Percentiles rank a stretch among this genome's conserved stretches.
phyloP scores from a whole-genome alignment of 306 rosid genomes.

The Dicorynia guianensis region DNA sequence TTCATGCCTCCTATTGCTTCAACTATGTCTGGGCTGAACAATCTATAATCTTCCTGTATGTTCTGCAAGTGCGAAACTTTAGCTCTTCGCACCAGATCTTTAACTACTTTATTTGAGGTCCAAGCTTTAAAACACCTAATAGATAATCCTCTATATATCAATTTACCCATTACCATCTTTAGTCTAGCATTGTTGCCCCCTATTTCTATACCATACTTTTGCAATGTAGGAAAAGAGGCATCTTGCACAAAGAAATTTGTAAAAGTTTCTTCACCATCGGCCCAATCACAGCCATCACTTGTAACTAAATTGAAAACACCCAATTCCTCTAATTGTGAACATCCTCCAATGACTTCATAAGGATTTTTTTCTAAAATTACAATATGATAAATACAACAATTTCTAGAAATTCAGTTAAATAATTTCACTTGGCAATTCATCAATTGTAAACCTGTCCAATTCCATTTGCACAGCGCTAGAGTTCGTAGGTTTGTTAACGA shows the following conservation, averaged over 20 bases:
- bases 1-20: not conserved
- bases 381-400: not conserved
- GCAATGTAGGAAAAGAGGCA: not conserved
- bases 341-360: not conserved
- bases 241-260: too few relatives aligned
- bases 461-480: not conserved
- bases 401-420: not conserved
- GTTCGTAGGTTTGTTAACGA: not conserved
- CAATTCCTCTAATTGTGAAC: slow-evolving; percentile 6
- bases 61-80: not conserved
- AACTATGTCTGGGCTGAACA: slow-evolving; percentile 8
- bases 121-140: not conserved
- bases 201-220: not conserved
- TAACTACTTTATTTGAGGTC: not conserved
- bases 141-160: not conserved
- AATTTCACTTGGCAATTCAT: not conserved
- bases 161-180: not conserved
- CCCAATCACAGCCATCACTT: not conserved
- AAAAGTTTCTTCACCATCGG: too few relatives aligned
- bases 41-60: not conserved
- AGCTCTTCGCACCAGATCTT: not conserved
- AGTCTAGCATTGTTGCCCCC: not conserved
- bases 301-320: too few relatives aligned
- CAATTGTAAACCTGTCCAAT: not conserved
- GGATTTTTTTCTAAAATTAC: not conserved